Percentiles rank a stretch among this genome's conserved stretches.
These are phyloP conservation scores for Arthrocladium fulminans DNA, from an alignment of 2,329 filamentous ascomycete genomes.

Conservation along the genomic window DNA sequence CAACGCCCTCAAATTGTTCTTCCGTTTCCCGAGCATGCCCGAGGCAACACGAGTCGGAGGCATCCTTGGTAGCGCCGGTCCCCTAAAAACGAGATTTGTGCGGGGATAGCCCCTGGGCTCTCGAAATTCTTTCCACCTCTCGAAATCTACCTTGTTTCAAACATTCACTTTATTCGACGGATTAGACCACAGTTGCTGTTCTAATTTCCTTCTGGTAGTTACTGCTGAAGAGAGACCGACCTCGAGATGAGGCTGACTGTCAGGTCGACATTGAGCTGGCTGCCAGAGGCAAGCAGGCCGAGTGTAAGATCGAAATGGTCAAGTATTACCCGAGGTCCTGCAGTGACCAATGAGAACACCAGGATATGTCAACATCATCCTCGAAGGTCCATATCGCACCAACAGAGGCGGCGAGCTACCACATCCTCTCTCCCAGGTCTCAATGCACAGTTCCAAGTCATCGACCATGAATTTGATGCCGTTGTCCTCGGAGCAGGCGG, in stretches of 20 bases:
- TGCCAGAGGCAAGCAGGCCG: neutral
- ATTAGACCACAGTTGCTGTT: no score
- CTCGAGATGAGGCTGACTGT: neutral
- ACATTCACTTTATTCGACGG: neutral
- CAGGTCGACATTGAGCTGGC: neutral
- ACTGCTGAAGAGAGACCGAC: neutral
- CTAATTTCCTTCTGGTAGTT: no score
- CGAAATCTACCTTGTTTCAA: neutral
- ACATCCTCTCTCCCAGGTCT: constrained; percentile 12
- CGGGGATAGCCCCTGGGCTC: constrained; percentile 3
- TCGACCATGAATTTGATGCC: constrained; percentile 38
- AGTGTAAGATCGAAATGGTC: no score
- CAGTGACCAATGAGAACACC: neutral
- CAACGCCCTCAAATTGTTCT: no score
- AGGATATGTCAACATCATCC: constrained; percentile 3
- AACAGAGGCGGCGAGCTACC: constrained; percentile 14
- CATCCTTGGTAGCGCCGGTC: neutral
- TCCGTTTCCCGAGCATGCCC: neutral
- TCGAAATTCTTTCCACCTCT: constrained; percentile 4
- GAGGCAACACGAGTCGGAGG: neutral
- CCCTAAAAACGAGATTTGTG: neutral
- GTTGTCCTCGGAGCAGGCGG: constrained; percentile 64
- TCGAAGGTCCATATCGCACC: neutral
- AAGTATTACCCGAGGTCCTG: neutral
- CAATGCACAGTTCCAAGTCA: constrained; percentile 13